Base-by-base conservation (phyloP, 805 yeast genomes). In the Candida coquimbonensis region DNA sequence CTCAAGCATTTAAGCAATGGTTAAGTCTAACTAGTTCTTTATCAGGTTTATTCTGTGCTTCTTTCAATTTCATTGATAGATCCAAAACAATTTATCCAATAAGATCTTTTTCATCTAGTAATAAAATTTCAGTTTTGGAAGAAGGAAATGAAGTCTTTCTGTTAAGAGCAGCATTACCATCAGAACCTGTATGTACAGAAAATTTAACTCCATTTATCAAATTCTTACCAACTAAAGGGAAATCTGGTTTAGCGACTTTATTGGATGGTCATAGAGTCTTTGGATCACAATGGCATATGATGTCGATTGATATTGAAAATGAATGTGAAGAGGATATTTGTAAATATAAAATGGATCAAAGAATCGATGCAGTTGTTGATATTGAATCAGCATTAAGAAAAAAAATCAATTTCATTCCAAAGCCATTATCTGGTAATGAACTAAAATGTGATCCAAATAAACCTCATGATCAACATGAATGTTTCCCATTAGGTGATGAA, bases 101-200 rank as follows among this genome's bases (percentile, higher is more conserved):
- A 39, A 62, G 68, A 29, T 55, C 77, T 8, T 60, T 62, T 45
- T 55, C 50, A 14, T 61, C 64, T 11, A 50, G 40, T 17, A 49
- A 55, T 25, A 44, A 49, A 3, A 47, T 63, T 8, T 63, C 70
- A 2, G 24, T 65, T 5, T 55, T 66, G 37, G 49, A 61, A 42
- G 41, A 52, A 29, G 41, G 47, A 2, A 74, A 76, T 46, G 60
- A 70, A 5, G 59, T 81, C 25, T 85, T 70, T 55, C 64, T 83
- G 19, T 60, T 90, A 51, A 73, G 95, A 49, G 96, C 96, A 7
- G 86, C 96, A 0, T 74, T 93, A 42, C 96, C 99, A 1, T 78
- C 91, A 50, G 99, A 93, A 60, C 96, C 97, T 0, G 81, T 93
- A 16, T 93, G 99, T 65, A 93, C 99, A 0, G 99, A 93, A 63